A percentile compares a stretch with the other conserved stretches of the same genome.
Evolutionary conservation across 2,329 filamentous ascomycete species (phyloP).

Genomic region (Fusarium chlamydosporum): DNA sequence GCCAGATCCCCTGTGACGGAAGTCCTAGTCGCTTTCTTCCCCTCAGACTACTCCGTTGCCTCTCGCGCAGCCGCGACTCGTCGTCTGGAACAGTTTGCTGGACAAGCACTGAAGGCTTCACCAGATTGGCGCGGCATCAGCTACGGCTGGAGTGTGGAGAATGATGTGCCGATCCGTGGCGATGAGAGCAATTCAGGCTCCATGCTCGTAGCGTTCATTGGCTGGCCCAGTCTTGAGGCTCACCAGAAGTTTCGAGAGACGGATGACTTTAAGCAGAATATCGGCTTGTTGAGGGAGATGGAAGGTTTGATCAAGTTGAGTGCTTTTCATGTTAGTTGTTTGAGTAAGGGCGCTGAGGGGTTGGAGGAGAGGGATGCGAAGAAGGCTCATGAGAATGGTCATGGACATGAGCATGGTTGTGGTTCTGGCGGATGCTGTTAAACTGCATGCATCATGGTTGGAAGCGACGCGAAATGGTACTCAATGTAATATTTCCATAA

Average conservation of each 20-base stretch:
- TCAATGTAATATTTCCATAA: too few relatives aligned
- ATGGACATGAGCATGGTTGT: slow-evolving; percentile 34
- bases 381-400: slow-evolving; percentile 28
- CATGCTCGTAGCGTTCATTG: slow-evolving; percentile 51
- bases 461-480: too few relatives aligned
- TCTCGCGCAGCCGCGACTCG: slow-evolving; percentile 40
- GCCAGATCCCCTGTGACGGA: slow-evolving; percentile 43
- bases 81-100: slow-evolving; percentile 38
- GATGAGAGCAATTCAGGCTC: slow-evolving; percentile 48
- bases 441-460: too few relatives aligned
- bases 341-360: slow-evolving; percentile 31
- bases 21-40: slow-evolving; percentile 44
- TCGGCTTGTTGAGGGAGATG: slow-evolving; percentile 47
- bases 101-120: slow-evolving; percentile 35
- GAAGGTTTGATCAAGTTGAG: slow-evolving; percentile 43
- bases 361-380: slow-evolving; percentile 25
- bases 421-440: slow-evolving; percentile 36
- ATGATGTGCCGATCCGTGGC: slow-evolving; percentile 51
- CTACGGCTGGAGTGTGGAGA: slow-evolving; percentile 54
- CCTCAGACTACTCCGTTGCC: slow-evolving; percentile 38
- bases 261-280: slow-evolving; percentile 54
- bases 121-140: slow-evolving; percentile 46
- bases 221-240: slow-evolving; percentile 58
- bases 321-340: slow-evolving; percentile 45
- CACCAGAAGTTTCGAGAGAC: slow-evolving; percentile 56